Conservation (phyloP, 345 rosid genomes). For the Jatropha curcas region DNA sequence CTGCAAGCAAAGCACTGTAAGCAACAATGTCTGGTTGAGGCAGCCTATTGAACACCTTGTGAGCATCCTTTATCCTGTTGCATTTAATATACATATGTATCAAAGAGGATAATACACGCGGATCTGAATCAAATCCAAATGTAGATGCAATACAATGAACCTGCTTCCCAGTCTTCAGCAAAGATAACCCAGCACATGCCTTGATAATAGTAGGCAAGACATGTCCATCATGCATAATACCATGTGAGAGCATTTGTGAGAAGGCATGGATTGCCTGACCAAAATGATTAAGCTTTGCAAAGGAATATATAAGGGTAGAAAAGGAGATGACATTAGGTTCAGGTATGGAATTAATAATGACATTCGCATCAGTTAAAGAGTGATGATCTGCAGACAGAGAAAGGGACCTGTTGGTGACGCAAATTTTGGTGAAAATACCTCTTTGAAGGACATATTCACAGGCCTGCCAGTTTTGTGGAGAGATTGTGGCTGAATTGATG, state of each 20-base stretch:
- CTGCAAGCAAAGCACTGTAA: slow-evolving; percentile 55
- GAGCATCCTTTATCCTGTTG: slow-evolving; percentile 45
- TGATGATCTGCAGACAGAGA: slow-evolving; percentile 21
- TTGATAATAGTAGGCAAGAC: slow-evolving; percentile 42
- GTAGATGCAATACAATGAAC: slow-evolving; percentile 20
- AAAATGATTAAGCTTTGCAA: slow-evolving; percentile 21
- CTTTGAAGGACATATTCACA: slow-evolving; percentile 41
- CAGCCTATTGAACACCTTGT: slow-evolving; percentile 53
- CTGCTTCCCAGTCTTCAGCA: slow-evolving; percentile 18
- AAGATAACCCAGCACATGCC: slow-evolving; percentile 29
- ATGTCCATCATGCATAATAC: slow-evolving; percentile 23
- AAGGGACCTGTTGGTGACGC: slow-evolving; percentile 10
- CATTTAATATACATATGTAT: slow-evolving; percentile 54
- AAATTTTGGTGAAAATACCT: slow-evolving; percentile 27
- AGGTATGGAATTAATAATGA: slow-evolving; percentile 7
- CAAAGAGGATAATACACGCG: slow-evolving; percentile 39
- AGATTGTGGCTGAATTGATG: slow-evolving; percentile 25
- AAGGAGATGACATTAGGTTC: slow-evolving; percentile 6
- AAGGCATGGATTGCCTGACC: slow-evolving; percentile 11
- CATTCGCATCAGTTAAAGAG: slow-evolving; percentile 8
- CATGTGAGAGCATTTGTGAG: slow-evolving; percentile 21
- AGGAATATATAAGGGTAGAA: slow-evolving; percentile 18
- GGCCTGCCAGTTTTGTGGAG: slow-evolving; percentile 30
- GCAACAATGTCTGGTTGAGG: slow-evolving; percentile 46
- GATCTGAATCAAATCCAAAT: slow-evolving; percentile 25